These are phyloP conservation scores for Cucurbita moschata DNA, from an alignment of 306 rosid genomes.

Conservation along the genomic window DNA sequence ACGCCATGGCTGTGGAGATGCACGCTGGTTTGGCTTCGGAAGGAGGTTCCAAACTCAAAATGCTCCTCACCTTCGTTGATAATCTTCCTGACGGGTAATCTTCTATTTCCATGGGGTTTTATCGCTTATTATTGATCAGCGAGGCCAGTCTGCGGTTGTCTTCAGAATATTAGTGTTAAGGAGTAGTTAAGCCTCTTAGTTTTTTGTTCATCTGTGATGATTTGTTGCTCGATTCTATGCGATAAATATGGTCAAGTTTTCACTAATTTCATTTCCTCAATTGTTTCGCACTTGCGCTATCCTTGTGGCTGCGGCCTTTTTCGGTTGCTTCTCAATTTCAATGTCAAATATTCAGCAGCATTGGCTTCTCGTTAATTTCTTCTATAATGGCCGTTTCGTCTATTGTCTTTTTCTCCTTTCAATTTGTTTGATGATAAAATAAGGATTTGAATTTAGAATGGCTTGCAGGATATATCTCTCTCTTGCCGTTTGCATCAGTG, in stretches of 20 bases:
- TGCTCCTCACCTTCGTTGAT: conserved; percentile 86
- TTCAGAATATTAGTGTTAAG: background rate
- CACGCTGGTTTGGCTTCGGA: conserved; percentile 95
- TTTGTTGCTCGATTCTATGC: background rate
- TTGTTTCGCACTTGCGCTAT: background rate
- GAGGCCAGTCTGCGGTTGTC: background rate
- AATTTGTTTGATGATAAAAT: background rate
- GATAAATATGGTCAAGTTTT: background rate
- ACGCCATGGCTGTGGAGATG: conserved; percentile 98
- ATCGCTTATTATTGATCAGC: background rate
- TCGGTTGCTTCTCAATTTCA: background rate
- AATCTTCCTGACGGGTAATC: conserved; percentile 77
- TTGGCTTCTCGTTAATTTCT: background rate
- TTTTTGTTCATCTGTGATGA: background rate
- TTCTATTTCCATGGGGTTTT: background rate
- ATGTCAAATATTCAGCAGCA: background rate
- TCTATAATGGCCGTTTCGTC: background rate
- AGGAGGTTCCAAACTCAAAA: conserved; percentile 97
- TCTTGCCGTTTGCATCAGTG: background rate
- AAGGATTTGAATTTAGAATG: background rate
- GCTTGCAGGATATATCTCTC: background rate
- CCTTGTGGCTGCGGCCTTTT: background rate
- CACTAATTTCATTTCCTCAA: background rate
- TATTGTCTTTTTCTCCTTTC: background rate
- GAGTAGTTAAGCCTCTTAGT: background rate